A percentile compares a stretch with the other conserved stretches of the same genome.
Conservation (phyloP, 1,284 basidiomycete genomes). For the Papiliotrema laurentii region DNA sequence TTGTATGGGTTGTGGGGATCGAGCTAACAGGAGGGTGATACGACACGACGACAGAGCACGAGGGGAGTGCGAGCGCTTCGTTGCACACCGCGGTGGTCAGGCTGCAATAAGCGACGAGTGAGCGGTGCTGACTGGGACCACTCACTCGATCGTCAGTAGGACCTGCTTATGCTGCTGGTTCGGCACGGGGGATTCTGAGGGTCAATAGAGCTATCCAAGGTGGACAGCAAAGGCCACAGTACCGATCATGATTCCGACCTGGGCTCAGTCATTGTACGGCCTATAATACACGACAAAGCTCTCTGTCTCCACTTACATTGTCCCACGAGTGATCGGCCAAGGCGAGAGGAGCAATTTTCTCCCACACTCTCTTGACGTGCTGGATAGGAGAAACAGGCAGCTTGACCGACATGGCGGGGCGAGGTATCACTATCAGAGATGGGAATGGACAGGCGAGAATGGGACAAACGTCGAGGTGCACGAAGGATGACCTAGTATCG, state of each 20-base stretch:
- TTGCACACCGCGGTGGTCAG: constrained; percentile 70
- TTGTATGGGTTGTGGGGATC: neutral
- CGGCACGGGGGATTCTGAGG: constrained; percentile 65
- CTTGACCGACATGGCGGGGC: neutral
- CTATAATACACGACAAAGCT: too few species aligned
- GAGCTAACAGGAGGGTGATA: constrained; percentile 69
- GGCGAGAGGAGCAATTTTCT: constrained; percentile 72
- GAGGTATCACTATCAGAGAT: too few species aligned
- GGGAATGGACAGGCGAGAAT: too few species aligned
- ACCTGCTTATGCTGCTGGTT: constrained; percentile 59
- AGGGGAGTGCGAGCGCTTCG: constrained; percentile 62
- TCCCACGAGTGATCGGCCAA: constrained; percentile 81
- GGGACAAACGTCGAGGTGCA: too few species aligned
- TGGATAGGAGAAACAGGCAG: constrained; percentile 24
- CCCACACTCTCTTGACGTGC: constrained; percentile 45
- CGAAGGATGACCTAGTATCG: too few species aligned
- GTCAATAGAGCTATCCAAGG: neutral
- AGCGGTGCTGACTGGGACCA: constrained; percentile 3
- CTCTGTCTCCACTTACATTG: constrained; percentile 69
- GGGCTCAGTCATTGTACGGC: constrained; percentile 21
- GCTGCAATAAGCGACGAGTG: constrained; percentile 49
- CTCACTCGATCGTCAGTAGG: constrained; percentile 80
- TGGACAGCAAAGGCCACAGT: constrained; percentile 6
- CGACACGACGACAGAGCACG: constrained; percentile 65
- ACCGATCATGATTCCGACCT: constrained; percentile 84